Percentiles rank a stretch among this genome's conserved stretches.
Evolutionary conservation across 176 grass and related monocot genomes (phyloP).

Genomic region (Musa troglodytarum): DNA sequence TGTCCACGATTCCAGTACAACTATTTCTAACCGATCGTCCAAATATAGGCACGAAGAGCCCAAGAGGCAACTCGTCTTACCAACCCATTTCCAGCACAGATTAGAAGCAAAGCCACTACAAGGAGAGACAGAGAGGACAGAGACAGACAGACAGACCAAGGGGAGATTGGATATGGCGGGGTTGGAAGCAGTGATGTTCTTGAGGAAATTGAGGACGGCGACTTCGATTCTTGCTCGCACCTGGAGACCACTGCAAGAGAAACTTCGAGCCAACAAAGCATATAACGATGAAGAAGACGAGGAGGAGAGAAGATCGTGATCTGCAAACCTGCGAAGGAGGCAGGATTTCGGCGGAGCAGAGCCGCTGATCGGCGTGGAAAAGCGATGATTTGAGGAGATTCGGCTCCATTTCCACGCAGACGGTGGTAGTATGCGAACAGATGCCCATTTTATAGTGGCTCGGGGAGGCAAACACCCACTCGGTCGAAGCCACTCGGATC

Average conservation of each 20-base stretch:
- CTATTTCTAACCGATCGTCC: no score
- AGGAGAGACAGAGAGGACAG: background rate
- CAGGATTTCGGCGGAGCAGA: constrained; percentile 85
- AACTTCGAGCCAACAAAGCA: background rate
- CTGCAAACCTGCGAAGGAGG: constrained; percentile 43
- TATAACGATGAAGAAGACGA: background rate
- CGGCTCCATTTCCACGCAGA: constrained; percentile 14
- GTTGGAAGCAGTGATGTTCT: constrained; percentile 38
- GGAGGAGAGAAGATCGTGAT: background rate
- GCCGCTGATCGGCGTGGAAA: constrained; percentile 65
- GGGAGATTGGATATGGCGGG: constrained; percentile 51
- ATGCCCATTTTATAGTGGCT: no score
- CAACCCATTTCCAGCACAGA: no score
- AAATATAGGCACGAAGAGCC: no score
- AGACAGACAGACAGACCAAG: constrained; percentile 28
- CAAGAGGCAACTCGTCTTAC: no score
- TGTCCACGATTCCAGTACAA: no score
- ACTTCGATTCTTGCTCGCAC: constrained; percentile 78
- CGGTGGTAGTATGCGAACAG: background rate
- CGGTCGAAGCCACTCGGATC: no score
- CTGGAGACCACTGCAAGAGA: constrained; percentile 16
- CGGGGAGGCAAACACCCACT: no score
- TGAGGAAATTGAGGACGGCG: constrained; percentile 75
- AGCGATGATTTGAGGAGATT: constrained; percentile 54
- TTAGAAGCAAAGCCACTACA: background rate